Evolutionary conservation across 2,329 filamentous ascomycete species (phyloP).

Genomic region (Endocalyx cinctus): DNA sequence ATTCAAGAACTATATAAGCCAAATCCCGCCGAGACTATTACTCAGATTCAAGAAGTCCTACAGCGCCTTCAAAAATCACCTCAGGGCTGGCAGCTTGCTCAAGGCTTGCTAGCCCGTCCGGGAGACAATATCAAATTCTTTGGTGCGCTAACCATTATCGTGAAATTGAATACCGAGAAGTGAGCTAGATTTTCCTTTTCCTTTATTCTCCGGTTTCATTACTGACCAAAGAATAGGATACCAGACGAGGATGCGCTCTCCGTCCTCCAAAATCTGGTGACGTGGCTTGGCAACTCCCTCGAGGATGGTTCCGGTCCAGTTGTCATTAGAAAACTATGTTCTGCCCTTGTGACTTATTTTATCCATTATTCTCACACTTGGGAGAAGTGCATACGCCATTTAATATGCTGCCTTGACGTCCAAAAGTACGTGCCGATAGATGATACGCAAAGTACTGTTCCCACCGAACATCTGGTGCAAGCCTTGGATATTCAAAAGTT

Average conservation of each 20-base stretch:
- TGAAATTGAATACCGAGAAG: conserved; percentile 93
- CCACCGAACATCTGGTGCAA: conserved; percentile 39
- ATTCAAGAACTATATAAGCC: conserved; percentile 51
- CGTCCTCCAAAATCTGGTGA: conserved; percentile 56
- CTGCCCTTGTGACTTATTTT: conserved; percentile 72
- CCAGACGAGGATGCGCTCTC: conserved; percentile 53
- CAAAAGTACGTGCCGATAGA: conserved; percentile 44
- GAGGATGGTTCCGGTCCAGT: conserved; percentile 49
- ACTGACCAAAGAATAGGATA: conserved; percentile 39
- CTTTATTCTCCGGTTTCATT: neutral
- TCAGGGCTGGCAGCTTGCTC: conserved; percentile 81
- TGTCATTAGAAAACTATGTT: conserved; percentile 69
- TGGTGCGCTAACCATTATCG: conserved; percentile 84
- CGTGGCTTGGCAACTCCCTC: conserved; percentile 57
- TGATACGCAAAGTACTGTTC: conserved; percentile 37
- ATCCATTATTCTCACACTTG: conserved; percentile 65
- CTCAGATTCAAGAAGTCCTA: conserved; percentile 64
- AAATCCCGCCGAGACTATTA: conserved; percentile 42
- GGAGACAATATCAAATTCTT: conserved; percentile 84
- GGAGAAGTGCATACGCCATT: conserved; percentile 59
- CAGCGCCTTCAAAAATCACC: conserved; percentile 74
- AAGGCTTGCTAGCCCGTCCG: conserved; percentile 63
- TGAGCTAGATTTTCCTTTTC: conserved; percentile 31
- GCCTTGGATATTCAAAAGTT: conserved; percentile 46
- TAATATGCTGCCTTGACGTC: conserved; percentile 54